Evolutionary conservation across 2,329 filamentous ascomycete genomes (phyloP).

Genomic region (Stachybotrys chlorohalonatus): DNA sequence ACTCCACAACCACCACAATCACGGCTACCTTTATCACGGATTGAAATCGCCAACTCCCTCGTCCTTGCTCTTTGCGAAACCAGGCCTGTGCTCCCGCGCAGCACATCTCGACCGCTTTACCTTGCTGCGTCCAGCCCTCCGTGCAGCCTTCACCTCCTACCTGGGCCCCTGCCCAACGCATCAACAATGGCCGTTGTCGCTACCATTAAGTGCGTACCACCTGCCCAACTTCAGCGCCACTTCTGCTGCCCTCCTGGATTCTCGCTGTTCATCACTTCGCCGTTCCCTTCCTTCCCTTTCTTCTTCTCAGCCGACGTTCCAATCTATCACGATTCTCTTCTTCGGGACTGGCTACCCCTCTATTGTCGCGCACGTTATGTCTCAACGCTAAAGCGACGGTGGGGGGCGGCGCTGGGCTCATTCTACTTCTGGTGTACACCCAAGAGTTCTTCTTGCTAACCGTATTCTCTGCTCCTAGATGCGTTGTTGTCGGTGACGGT

Average conservation of each 20-base stretch:
- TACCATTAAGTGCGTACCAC: conserved; percentile 51
- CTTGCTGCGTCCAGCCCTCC: not conserved
- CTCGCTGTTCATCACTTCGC: not conserved
- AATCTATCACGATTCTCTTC: not conserved
- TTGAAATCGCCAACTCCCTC: not conserved
- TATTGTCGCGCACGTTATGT: conserved; percentile 3
- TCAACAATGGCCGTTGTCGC: conserved; percentile 49
- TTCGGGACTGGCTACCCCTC: not conserved
- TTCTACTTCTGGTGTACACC: not conserved
- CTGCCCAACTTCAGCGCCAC: not conserved
- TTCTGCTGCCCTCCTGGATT: not conserved
- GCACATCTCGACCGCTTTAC: not conserved
- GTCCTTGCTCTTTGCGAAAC: not conserved
- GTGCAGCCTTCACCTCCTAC: not conserved
- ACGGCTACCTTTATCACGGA: not conserved
- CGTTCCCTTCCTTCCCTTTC: not conserved
- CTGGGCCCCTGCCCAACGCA: conserved; percentile 1
- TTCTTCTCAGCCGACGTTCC: not conserved
- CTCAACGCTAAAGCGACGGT: not conserved
- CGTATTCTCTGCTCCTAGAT: conserved; percentile 44
- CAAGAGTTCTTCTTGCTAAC: not conserved
- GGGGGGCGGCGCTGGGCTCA: not conserved
- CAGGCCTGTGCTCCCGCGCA: not conserved
- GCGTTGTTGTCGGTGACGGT: conserved; percentile 98
- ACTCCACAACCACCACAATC: not conserved